phyloP scores from a whole-genome alignment of 768 basidiomycete genomes.

The Lactarius trivialis region DNA sequence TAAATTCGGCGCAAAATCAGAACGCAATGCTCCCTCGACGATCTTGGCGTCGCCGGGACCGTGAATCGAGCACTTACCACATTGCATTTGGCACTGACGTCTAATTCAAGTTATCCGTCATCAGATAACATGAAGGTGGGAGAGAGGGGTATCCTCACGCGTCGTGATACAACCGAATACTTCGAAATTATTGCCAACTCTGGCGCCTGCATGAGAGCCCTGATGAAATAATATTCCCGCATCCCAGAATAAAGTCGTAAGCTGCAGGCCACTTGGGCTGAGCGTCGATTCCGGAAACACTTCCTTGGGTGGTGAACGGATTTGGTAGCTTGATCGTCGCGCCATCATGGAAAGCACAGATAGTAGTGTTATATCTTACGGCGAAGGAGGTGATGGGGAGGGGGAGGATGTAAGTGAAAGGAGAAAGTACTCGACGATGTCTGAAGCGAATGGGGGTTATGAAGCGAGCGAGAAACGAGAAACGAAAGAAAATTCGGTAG shows the following conservation, averaged over 20 bases:
- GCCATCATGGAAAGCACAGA: slow-evolving; percentile 4
- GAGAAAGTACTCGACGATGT: background rate
- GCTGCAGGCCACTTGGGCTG: slow-evolving; percentile 21
- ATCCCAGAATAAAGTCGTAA: slow-evolving; percentile 22
- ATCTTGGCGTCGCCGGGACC: background rate
- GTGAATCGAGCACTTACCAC: slow-evolving; percentile 7
- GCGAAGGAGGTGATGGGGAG: background rate
- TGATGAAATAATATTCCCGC: slow-evolving; percentile 18
- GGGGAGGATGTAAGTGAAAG: background rate
- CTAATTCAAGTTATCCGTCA: background rate
- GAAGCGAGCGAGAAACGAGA: slow-evolving; percentile 1
- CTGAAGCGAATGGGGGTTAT: background rate
- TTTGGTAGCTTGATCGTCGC: slow-evolving; percentile 19
- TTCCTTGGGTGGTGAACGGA: slow-evolving; percentile 21
- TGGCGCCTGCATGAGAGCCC: slow-evolving; percentile 18
- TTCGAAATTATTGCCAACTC: slow-evolving; percentile 19
- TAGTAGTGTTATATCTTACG: background rate
- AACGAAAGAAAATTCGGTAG: slow-evolving; percentile 4
- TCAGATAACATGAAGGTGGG: background rate
- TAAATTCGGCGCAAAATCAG: background rate
- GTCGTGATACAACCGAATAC: slow-evolving; percentile 20
- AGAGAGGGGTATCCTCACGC: slow-evolving; percentile 8
- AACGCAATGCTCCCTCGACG: background rate
- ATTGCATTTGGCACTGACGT: slow-evolving; percentile 14
- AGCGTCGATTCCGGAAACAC: slow-evolving; percentile 23